phyloP scores from a whole-genome alignment of 331 rosid species.

The Cydonia oblonga region DNA sequence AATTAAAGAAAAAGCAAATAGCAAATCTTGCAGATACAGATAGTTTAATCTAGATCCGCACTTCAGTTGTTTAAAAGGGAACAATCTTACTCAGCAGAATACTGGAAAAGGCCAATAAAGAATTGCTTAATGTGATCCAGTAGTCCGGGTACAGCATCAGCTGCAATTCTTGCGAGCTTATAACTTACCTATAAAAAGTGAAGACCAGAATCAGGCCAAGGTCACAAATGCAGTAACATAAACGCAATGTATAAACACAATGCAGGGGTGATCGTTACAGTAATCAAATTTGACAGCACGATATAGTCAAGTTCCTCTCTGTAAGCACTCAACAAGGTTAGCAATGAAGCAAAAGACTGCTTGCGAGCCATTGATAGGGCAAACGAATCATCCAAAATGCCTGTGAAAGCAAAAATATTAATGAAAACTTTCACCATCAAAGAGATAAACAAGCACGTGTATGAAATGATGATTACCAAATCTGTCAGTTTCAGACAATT shows the following conservation, averaged over 20 bases:
- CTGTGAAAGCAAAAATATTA: conserved; percentile 14
- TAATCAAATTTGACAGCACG: conserved; percentile 39
- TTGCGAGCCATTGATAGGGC: conserved; percentile 46
- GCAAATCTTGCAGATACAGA: no score
- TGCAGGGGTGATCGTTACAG: conserved; percentile 18
- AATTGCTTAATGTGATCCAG: conserved; percentile 18
- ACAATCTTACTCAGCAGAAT: conserved; percentile 29
- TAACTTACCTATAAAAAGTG: conserved; percentile 18
- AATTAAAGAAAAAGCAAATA: neutral
- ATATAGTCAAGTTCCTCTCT: conserved; percentile 40
- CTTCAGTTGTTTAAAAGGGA: neutral
- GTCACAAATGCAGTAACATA: neutral
- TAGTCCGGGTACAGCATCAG: conserved; percentile 36
- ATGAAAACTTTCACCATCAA: neutral
- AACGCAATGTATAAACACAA: neutral
- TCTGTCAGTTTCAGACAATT: conserved; percentile 34
- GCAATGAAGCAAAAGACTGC: conserved; percentile 32
- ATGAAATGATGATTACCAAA: conserved; percentile 20
- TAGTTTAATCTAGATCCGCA: no score
- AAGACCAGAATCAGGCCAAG: conserved; percentile 6
- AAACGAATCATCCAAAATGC: conserved; percentile 46
- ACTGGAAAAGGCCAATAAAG: conserved; percentile 24
- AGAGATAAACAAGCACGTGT: neutral
- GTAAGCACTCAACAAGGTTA: conserved; percentile 38
- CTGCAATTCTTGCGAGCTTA: conserved; percentile 24